A percentile compares a stretch with the other conserved stretches of the same genome.
These are phyloP conservation scores for Acanthamoeba culbertsoni DNA, from an alignment of 208 protist species.

Conservation along the genomic window DNA sequence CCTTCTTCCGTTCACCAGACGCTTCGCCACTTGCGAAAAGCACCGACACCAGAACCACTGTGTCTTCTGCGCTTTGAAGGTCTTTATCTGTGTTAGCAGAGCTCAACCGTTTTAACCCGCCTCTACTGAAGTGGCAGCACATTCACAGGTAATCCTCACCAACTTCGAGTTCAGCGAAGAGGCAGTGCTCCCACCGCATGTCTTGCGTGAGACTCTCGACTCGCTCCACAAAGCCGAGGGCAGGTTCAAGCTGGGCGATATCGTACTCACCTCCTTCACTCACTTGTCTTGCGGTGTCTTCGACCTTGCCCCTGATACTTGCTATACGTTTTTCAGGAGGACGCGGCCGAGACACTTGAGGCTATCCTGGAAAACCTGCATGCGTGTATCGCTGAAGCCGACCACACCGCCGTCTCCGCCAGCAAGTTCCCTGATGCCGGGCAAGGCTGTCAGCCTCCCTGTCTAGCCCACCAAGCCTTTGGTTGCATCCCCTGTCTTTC, in stretches of 20 bases:
- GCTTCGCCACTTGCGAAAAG: neutral
- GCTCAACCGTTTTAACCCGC: neutral
- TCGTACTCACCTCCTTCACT: neutral
- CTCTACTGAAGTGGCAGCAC: no score
- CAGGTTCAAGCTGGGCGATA: neutral
- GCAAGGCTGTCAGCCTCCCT: neutral
- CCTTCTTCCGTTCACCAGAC: neutral
- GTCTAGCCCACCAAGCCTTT: neutral
- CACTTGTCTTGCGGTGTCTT: neutral
- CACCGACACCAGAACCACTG: neutral
- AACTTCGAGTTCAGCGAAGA: slow-evolving; percentile 11
- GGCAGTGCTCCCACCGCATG: neutral
- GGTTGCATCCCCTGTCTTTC: neutral
- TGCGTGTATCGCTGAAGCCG: neutral
- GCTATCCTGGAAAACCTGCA: slow-evolving; percentile 1
- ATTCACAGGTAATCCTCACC: neutral
- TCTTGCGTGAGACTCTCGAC: neutral
- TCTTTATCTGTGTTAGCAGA: neutral
- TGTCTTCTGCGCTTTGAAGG: slow-evolving; percentile 23
- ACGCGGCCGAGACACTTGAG: neutral
- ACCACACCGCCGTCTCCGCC: neutral
- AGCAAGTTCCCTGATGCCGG: neutral
- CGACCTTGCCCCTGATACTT: neutral
- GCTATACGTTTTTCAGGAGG: neutral
- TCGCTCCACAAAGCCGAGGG: neutral